Evolutionary conservation across 179 eudicot species (phyloP).

Genomic region (Beta macrorhiza): DNA sequence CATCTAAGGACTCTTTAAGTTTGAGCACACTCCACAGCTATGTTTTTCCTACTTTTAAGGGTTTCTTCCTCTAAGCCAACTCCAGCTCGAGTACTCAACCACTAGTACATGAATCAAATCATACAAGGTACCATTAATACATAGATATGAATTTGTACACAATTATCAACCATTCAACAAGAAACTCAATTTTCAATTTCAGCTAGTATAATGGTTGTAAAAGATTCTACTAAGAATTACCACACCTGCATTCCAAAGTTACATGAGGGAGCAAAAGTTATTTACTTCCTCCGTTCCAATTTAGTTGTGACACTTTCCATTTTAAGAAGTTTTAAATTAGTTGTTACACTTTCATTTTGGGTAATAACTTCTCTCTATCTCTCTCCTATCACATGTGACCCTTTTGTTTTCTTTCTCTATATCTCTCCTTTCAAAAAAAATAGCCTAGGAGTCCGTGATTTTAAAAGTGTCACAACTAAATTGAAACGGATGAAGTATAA

Average conservation of each 20-base stretch:
- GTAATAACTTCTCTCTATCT: too few relatives aligned
- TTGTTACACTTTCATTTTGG: too few relatives aligned
- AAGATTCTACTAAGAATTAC: conserved; percentile 8
- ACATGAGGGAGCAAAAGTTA: not conserved
- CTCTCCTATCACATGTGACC: too few relatives aligned
- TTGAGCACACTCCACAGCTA: not conserved
- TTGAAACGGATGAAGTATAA: not conserved
- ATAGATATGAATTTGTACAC: not conserved
- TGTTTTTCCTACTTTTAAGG: not conserved
- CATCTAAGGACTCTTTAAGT: too few relatives aligned
- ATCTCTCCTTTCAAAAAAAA: too few relatives aligned
- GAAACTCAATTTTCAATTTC: not conserved
- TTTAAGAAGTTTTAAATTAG: too few relatives aligned
- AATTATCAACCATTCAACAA: conserved; percentile 6
- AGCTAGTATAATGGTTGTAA: not conserved
- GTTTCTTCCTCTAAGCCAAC: not conserved
- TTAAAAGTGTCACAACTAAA: too few relatives aligned
- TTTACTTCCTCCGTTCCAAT: too few relatives aligned
- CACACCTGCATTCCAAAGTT: not conserved
- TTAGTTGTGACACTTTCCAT: too few relatives aligned
- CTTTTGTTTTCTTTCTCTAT: too few relatives aligned
- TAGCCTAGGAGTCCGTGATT: too few relatives aligned
- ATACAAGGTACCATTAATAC: not conserved
- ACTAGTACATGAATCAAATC: too few relatives aligned
- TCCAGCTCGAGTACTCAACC: not conserved